Evolutionary conservation across 108 stramenopile species (phyloP).

Genomic region (Fistulifera pelliculosa): DNA sequence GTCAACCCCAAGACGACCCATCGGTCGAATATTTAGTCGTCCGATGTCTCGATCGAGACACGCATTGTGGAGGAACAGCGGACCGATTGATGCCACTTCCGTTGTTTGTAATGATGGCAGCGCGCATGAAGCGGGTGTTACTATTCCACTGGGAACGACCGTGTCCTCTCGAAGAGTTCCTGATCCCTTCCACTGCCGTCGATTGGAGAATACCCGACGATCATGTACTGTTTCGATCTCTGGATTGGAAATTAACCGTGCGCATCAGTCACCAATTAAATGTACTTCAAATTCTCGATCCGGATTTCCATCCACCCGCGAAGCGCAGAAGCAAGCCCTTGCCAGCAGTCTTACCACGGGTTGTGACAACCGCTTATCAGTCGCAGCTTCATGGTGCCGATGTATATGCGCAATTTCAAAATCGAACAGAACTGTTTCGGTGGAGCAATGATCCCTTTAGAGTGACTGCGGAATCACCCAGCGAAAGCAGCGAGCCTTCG

Average conservation of each 20-base stretch:
- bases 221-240: neutral
- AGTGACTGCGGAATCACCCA: neutral
- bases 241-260: neutral
- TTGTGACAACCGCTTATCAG: neutral
- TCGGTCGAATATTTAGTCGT: constrained; percentile 18
- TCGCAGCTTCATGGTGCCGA: neutral
- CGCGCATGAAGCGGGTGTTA: constrained; percentile 21
- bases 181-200: constrained; percentile 21
- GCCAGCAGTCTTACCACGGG: neutral
- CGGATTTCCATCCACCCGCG: no score
- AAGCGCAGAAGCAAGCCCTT: neutral
- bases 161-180: constrained; percentile 28
- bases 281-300: neutral
- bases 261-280: neutral
- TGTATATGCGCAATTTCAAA: neutral
- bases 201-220: neutral
- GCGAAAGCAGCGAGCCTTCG: neutral
- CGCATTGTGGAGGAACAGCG: constrained; percentile 31
- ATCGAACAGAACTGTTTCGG: neutral
- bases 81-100: constrained; percentile 42
- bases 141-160: constrained; percentile 43
- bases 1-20: neutral
- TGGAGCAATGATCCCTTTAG: neutral
- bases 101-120: constrained; percentile 25
- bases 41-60: constrained; percentile 20